phyloP scores from a whole-genome alignment of 768 basidiomycete genomes.

The Trichaptum fuscoviolaceum region DNA sequence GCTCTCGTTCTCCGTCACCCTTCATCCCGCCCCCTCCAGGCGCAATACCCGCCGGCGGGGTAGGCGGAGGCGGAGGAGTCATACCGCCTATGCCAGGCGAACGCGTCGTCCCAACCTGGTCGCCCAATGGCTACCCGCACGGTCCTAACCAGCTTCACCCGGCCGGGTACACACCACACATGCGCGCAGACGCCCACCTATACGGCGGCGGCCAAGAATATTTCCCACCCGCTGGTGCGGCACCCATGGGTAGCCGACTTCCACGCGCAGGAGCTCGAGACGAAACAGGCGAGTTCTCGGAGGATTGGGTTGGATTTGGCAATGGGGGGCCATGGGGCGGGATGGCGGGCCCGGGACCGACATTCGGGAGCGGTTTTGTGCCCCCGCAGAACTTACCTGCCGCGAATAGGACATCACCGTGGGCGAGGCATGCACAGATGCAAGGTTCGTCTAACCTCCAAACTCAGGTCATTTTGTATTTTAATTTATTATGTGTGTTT shows the following conservation, averaged over 20 bases:
- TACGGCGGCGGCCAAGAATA: background rate
- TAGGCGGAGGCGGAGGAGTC: background rate
- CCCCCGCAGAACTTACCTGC: too few species aligned
- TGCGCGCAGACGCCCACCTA: background rate
- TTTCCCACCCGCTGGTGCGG: background rate
- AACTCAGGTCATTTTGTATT: too few species aligned
- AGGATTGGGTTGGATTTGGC: background rate
- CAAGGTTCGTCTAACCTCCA: too few species aligned
- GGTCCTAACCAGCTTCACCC: background rate
- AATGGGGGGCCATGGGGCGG: background rate
- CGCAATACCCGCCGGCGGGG: background rate
- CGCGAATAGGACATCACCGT: too few species aligned
- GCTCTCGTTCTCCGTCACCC: background rate
- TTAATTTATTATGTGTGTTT: too few species aligned
- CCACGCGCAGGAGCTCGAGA: background rate
- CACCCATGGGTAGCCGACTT: background rate
- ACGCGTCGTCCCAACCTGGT: background rate
- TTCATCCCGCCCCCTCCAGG: background rate
- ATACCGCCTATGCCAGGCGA: background rate
- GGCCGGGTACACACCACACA: background rate
- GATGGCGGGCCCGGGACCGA: too few species aligned
- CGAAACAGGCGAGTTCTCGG: background rate
- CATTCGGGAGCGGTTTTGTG: too few species aligned
- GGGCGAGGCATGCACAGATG: too few species aligned
- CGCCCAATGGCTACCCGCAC: background rate